Base-by-base conservation (phyloP, 148 eudicot species). In the Vaccinium darrowii region DNA sequence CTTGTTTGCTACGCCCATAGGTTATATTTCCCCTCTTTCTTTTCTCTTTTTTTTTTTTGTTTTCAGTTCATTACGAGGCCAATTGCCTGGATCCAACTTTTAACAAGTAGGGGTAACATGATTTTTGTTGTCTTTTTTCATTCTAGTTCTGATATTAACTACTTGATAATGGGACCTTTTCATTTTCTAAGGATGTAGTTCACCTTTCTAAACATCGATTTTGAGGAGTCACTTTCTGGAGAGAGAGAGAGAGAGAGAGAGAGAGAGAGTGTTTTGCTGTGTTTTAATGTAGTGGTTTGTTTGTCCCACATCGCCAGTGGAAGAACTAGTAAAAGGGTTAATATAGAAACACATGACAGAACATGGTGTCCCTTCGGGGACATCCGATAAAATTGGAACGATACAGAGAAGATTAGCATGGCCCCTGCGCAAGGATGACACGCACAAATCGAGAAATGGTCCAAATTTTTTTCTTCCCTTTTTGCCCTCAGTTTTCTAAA, bases 331-430 rank as follows among this genome's bases (percentile, higher is more conserved):
- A 1, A 4, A 30, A 69, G 74, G 18, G 39, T 69, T 69, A 27
- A 69, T 69, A 30, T 13, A 74, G 12, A 39, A 51, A 14, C 0
- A 3, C 1, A 18, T 13, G 51, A 18, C 0, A 15, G 13, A 18
- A 18, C 51, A 43, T 1, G 0, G 5, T 36, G 78, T 43, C 50
- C 78, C 51, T 74, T 39, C 12, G 50, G 23, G 52, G 78, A 74
- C 52, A 74, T 74, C 12, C 51, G 78, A 74, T 74, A 39, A 39
- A 74, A 74, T 74, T 74, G 50, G n/a, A 74, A 36, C 77, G 25
- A 8, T 19, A 19, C 23, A 63, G n/a, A 63, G 71, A 19, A 63
- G 2, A 43, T 43, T 43, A 43, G 47, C 47, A 43, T 43, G 47
- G 47, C 47, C 71, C 7, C n/a, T 63, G 21, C 49, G 51, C 11